A percentile compares a stretch with the other conserved stretches of the same genome.
Evolutionary conservation across 768 basidiomycete species (phyloP).

Genomic region (Pleurotus salmoneostramineus): DNA sequence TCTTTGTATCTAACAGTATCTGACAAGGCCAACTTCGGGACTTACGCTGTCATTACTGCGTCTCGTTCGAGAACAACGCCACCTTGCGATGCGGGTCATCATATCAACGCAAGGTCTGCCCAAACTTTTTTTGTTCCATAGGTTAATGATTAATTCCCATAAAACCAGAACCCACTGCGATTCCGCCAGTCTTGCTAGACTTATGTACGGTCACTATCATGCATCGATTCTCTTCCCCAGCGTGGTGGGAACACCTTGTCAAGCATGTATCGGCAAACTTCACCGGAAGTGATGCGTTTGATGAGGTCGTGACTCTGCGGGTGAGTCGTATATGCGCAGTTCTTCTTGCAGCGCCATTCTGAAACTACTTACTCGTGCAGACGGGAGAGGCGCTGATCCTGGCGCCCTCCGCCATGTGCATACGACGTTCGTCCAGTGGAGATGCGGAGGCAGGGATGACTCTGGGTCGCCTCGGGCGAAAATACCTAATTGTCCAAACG

Average conservation of each 20-base stretch:
- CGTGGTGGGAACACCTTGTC: conserved; percentile 70
- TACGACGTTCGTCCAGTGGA: not conserved
- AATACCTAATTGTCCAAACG: conserved; percentile 58
- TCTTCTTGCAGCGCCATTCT: not conserved
- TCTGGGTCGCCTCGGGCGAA: conserved; percentile 50
- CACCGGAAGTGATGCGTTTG: conserved; percentile 55
- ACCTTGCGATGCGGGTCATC: conserved; percentile 67
- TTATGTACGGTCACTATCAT: conserved; percentile 63
- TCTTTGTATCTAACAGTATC: conserved; percentile 39
- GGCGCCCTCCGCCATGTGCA: conserved; percentile 45
- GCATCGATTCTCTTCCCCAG: conserved; percentile 71
- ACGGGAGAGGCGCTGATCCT: conserved; percentile 71
- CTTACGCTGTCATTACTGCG: conserved; percentile 56
- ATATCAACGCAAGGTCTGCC: conserved; percentile 68
- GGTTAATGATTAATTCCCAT: conserved; percentile 4
- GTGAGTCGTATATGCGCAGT: conserved; percentile 26
- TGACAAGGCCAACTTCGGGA: conserved; percentile 47
- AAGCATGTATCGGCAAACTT: conserved; percentile 68
- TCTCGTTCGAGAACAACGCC: conserved; percentile 66
- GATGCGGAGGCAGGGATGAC: not conserved
- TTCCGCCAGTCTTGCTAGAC: conserved; percentile 64
- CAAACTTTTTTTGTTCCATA: not conserved
- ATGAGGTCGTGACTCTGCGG: conserved; percentile 61
- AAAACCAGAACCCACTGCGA: conserved; percentile 81
- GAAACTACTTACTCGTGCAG: conserved; percentile 25